Evolutionary conservation across 2,329 filamentous ascomycete species (phyloP).

Genomic region (Rosellinia necatrix): DNA sequence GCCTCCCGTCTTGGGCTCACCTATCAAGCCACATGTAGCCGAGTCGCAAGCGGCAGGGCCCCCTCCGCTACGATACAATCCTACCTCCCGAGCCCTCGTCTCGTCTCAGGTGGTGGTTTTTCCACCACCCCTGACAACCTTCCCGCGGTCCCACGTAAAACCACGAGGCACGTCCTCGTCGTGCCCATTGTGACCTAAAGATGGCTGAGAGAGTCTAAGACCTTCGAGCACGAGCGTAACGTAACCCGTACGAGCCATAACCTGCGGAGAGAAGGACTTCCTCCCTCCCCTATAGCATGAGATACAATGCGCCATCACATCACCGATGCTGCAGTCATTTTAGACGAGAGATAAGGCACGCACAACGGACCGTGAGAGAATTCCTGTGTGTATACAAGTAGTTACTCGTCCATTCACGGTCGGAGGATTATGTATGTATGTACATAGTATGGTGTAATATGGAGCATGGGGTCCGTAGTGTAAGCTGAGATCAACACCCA

Average conservation of each 20-base stretch:
- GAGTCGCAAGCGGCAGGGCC: too few relatives aligned
- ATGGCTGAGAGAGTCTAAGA: conserved; percentile 24
- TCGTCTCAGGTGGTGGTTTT: too few relatives aligned
- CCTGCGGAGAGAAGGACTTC: not conserved
- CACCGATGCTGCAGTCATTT: not conserved
- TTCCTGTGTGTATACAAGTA: too few relatives aligned
- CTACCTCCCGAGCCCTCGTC: not conserved
- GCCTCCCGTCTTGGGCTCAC: too few relatives aligned
- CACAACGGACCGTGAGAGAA: conserved; percentile 12
- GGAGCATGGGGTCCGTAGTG: not conserved
- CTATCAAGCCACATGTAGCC: not conserved
- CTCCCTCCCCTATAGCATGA: too few relatives aligned
- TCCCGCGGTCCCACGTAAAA: too few relatives aligned
- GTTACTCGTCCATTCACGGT: too few relatives aligned
- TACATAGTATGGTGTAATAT: too few relatives aligned
- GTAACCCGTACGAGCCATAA: not conserved
- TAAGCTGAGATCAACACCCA: conserved; percentile 8
- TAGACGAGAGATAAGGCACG: conserved; percentile 11
- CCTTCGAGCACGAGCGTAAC: not conserved
- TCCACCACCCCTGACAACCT: conserved; percentile 5
- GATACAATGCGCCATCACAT: too few relatives aligned
- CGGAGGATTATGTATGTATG: too few relatives aligned
- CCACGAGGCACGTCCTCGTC: too few relatives aligned
- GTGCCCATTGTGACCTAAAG: conserved; percentile 10
- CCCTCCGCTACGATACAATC: too few relatives aligned